Base-by-base conservation (phyloP, 495 filamentous ascomycete genomes). In the Penicillium ochrochloron region DNA sequence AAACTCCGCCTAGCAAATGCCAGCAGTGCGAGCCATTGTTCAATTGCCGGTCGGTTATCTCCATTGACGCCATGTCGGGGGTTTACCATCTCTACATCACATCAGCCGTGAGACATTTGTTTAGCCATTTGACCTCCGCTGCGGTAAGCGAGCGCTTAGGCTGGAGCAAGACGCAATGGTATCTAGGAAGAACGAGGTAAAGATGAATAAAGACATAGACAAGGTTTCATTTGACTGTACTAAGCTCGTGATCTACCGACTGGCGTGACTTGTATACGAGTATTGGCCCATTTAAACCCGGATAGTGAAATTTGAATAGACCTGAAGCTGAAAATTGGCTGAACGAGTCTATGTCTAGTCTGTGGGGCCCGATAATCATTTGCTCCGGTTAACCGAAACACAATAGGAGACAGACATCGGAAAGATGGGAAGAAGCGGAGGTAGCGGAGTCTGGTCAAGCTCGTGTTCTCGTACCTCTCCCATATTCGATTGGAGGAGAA, bases 201-300 rank as follows among this genome's bases (percentile, higher is more conserved):
- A 15, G 14, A 41, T 1, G 8, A 41, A 41, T 41, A 41, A 41
- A 41, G 17, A 15, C 3, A 12, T 44, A 19, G 15, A 46, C 5
- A 8, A 46, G 42, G 42, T n/a, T 19, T 46, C n/a, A 46, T 46
- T 46, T n/a, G 42, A 46, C 42, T 3, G n/a, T 46, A 21, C 42
- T 3, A 9, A 46, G 42, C n/a, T 46, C 42, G n/a, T 4, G 42
- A 46, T 23, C 42, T 21, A 21, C 42, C 42, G 42, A 46, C 15
- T 46, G 42, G 42, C 42, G n/a, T 46, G 42, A 46, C 42, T 23
- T 23, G 17, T n/a, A 46, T 46, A 46, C 42, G 42, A 46, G 42
- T n/a, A 46, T 46, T 46, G 42, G 42, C 42, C 42, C 19, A 46
- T 46, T 46, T 21, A n/a, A 6, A 23, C 42, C 42, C 5, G 42